Base-by-base conservation (phyloP, 1,284 basidiomycete species). In the Ceratobasidium sp. region DNA sequence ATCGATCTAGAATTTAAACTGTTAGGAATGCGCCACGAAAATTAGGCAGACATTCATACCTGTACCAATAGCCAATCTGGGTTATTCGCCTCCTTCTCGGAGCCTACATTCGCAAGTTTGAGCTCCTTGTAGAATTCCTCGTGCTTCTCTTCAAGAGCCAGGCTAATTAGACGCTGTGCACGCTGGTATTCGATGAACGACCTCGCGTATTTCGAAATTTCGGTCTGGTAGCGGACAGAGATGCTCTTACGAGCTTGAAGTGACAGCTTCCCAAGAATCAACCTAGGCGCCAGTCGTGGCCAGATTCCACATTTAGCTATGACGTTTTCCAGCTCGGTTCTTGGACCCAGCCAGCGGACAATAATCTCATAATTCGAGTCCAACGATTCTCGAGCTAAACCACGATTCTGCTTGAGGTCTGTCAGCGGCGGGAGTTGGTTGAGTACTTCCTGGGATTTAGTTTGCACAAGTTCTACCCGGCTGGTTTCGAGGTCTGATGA, bases 1-100 rank as follows among this genome's bases (percentile, higher is more conserved):
- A 59, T 87, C 84, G 16, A 86, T 78, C 85, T 86, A 45, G 18
- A 23, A 36, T n/a, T n/a, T 9, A 18, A 21, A 21, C n/a, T n/a
- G 14, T 45, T 12, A 39, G 16, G 30, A n/a, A n/a, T n/a, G n/a
- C n/a, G n/a, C n/a, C n/a, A n/a, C n/a, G n/a, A n/a, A n/a, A n/a
- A n/a, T n/a, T n/a, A n/a, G n/a, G n/a, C n/a, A n/a, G n/a, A n/a
- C n/a, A n/a, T n/a, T n/a, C n/a, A n/a, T 23, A 72, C 72, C 43
- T 73, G 72, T 14, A 72, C 36, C 26, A 73, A 41, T 18, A 70
- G 43, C 57, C 61, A 58, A 28, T 64, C 61, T 1, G 57, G 50
- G 26, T 71, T 14, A 32, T 30, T 10, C 6, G 32, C 4, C 4
- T 18, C 28, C 2, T 1, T 21, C 16, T 30, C 50, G 26, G 36